A percentile compares a stretch with the other conserved stretches of the same genome.
Evolutionary conservation across 1,139 yeast genomes (phyloP).

Genomic region (Sugiyamaella japonica): DNA sequence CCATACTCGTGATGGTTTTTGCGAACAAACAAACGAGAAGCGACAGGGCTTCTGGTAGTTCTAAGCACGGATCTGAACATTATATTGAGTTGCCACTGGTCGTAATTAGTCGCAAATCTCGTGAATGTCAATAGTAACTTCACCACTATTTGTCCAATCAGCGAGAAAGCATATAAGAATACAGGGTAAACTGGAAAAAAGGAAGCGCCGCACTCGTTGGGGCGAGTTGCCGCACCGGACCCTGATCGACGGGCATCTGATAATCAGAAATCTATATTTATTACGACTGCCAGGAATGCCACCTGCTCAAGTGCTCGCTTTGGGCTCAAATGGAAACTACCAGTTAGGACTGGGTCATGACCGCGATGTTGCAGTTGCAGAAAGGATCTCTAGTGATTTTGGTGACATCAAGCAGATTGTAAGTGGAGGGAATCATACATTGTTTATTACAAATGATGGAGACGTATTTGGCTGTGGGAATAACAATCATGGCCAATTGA

Average conservation of each 20-base stretch:
- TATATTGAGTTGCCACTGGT: not conserved
- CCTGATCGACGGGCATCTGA: no score
- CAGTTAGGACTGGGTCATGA: constrained; percentile 69
- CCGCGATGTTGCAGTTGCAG: constrained; percentile 51
- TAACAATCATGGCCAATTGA: constrained; percentile 59
- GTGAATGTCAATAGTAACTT: not conserved
- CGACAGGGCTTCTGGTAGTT: constrained; percentile 11
- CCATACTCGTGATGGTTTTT: constrained; percentile 26
- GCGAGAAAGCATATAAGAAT: constrained; percentile 4
- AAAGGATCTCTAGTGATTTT: constrained; percentile 33
- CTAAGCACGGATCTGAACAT: constrained; percentile 20
- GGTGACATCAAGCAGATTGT: constrained; percentile 33
- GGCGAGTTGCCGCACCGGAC: not conserved
- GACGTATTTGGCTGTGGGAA: constrained; percentile 59
- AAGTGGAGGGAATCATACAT: constrained; percentile 87
- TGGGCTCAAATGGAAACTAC: constrained; percentile 83
- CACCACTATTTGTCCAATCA: constrained; percentile 13
- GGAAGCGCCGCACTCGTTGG: not conserved
- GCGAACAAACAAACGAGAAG: constrained; percentile 22
- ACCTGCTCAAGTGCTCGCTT: constrained; percentile 43
- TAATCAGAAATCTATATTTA: no score
- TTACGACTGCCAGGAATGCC: no score
- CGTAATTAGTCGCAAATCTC: not conserved
- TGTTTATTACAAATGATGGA: constrained; percentile 58
- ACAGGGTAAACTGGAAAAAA: constrained; percentile 13